Base-by-base conservation (phyloP, 768 basidiomycete genomes). In the Termitomyces sp. region DNA sequence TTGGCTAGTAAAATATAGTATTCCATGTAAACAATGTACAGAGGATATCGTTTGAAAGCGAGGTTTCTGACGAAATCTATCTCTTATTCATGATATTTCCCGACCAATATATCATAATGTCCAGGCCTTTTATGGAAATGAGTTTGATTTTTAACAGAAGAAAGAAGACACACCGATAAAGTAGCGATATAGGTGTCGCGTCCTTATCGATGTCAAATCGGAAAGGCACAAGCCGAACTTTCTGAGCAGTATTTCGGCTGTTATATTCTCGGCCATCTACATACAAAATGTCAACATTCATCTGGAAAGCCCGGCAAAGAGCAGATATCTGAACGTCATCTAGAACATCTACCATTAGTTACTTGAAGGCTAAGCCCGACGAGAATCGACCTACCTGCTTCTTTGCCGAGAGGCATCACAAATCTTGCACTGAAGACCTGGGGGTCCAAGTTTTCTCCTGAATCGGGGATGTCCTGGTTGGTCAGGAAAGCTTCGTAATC, bases 271-370 rank as follows among this genome's bases (percentile, higher is more conserved):
- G 81, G 2, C 91, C 87, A 70, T 93, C 92, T 30, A 97, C 80
- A 70, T 93, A 94, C 1, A 91, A 91, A 39, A 95, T 80, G 55
- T 82, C 78, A 53, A 95, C 73, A 53, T 88, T 86, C 51, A 91
- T 72, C 22, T 80, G 70, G 31, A 95, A 72, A 0, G 87, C 88
- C 36, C 82, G 76, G 18, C 87, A 81, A 12, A 96, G 76, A 1
- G 94, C 93, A 37, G 81, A 81, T 62, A 95, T 88, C 66, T 93
- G 89, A 12, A 89, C 86, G 63, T 95, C 87, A 64, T 95, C 94
- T 85, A 54, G 11, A n/a, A 22, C 30, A 50, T 31, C 7, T 20
- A 41, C 33, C 8, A 15, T 18, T 24, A n/a, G 52, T 31, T 6
- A 39, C 46, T 11, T n/a, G 37, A 34, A 9, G 30, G 36, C 11